These are phyloP conservation scores for Dinochytrium kinnereticum DNA, from an alignment of 371 early-diverging fungal species.

Conservation along the genomic window DNA sequence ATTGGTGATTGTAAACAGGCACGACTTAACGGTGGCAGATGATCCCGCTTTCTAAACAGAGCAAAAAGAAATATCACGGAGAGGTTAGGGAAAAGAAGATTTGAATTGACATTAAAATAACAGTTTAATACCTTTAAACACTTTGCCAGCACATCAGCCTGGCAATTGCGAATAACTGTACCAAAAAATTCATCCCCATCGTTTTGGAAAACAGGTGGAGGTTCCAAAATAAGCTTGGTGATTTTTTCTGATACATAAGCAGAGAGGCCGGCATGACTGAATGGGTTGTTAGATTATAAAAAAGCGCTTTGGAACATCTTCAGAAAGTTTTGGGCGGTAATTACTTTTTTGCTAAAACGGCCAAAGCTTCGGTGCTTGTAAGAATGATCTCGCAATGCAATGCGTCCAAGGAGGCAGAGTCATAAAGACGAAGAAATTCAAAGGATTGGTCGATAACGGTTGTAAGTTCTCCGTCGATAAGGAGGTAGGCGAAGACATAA, in stretches of 20 bases:
- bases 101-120: neutral
- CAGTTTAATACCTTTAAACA: conserved; percentile 32
- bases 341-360: neutral
- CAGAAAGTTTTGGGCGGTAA: too few relatives aligned
- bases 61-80: conserved; percentile 48
- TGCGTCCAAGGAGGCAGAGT: neutral
- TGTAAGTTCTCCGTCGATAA: neutral
- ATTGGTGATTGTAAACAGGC: conserved; percentile 21
- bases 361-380: neutral
- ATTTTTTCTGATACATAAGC: neutral
- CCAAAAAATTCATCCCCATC: neutral
- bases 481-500: neutral
- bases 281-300: conserved; percentile 2
- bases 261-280: neutral
- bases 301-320: neutral
- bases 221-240: neutral
- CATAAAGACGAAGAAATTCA: neutral
- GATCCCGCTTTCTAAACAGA: conserved; percentile 15
- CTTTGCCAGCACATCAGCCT: conserved; percentile 48
- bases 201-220: neutral
- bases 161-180: neutral
- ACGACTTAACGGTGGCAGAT: conserved; percentile 10
- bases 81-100: conserved; percentile 48
- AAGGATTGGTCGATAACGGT: neutral
- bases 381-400: neutral